phyloP scores from a whole-genome alignment of 2,329 filamentous ascomycete genomes.

The Penicillium sp. region DNA sequence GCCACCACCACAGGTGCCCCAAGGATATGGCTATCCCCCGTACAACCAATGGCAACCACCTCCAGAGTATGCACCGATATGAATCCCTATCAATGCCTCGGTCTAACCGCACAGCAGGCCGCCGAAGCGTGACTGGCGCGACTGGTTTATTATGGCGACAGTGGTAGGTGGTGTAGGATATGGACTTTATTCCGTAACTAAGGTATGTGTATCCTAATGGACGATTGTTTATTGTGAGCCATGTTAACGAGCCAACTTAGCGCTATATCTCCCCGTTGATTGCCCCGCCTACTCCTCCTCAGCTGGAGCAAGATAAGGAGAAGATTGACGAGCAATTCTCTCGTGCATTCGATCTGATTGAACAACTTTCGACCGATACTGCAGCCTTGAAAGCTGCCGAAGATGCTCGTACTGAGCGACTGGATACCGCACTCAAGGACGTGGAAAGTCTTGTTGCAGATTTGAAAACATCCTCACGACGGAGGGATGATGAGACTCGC shows the following conservation, averaged over 20 bases:
- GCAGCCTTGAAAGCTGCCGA: constrained; percentile 84
- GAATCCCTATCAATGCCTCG: not conserved
- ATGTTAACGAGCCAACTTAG: constrained; percentile 44
- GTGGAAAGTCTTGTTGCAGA: constrained; percentile 81
- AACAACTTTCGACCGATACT: constrained; percentile 90
- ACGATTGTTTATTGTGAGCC: not conserved
- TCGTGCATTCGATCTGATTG: constrained; percentile 84
- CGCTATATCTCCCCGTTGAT: constrained; percentile 91
- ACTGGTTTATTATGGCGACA: constrained; percentile 99
- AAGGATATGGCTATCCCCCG: constrained; percentile 52
- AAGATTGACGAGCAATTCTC: constrained; percentile 92
- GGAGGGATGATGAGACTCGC: constrained; percentile 84
- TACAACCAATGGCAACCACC: constrained; percentile 57
- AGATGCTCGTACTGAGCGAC: constrained; percentile 74
- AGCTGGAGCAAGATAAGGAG: constrained; percentile 91
- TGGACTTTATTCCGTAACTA: constrained; percentile 82
- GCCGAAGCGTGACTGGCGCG: constrained; percentile 89
- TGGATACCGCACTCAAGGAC: constrained; percentile 79
- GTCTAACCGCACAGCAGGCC: constrained; percentile 38
- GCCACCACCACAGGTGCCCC: constrained; percentile 42
- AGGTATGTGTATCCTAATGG: constrained; percentile 53
- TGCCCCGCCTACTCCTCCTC: constrained; percentile 87
- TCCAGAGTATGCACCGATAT: constrained; percentile 48
- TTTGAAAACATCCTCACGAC: constrained; percentile 76
- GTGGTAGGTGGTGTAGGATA: constrained; percentile 88